These are phyloP conservation scores for Myochromella boudieri DNA, from an alignment of 768 basidiomycete genomes.

Conservation along the genomic window DNA sequence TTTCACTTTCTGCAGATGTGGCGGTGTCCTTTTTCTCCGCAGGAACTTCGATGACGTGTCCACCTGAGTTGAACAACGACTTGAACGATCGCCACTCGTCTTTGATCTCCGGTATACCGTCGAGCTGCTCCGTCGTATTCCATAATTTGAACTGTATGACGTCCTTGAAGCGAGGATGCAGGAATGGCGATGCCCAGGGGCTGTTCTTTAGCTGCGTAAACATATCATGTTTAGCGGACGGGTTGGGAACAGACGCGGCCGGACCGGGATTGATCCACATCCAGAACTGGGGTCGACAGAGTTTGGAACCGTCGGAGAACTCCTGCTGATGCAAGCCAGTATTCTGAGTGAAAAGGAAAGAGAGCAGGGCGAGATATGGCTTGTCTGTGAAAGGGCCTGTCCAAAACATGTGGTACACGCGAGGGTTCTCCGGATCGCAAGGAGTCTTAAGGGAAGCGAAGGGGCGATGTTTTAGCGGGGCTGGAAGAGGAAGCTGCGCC, in stretches of 20 bases:
- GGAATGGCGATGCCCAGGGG: slow-evolving; percentile 91
- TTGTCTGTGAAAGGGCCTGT: slow-evolving; percentile 96
- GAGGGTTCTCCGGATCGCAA: slow-evolving; percentile 77
- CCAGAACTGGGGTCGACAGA: slow-evolving; percentile 92
- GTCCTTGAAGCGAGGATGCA: slow-evolving; percentile 85
- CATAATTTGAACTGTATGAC: slow-evolving; percentile 91
- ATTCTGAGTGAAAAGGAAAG: slow-evolving; percentile 93
- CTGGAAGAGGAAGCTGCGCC: slow-evolving; percentile 45
- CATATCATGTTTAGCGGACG: slow-evolving; percentile 79
- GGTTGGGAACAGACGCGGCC: slow-evolving; percentile 81
- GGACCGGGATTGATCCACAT: slow-evolving; percentile 96
- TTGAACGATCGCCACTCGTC: slow-evolving; percentile 82
- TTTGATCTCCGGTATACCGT: slow-evolving; percentile 81
- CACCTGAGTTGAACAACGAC: slow-evolving; percentile 86
- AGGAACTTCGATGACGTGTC: slow-evolving; percentile 67
- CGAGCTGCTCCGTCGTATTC: slow-evolving; percentile 96
- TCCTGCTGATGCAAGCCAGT: slow-evolving; percentile 67
- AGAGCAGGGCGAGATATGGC: slow-evolving; percentile 89
- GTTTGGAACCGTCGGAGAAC: slow-evolving; percentile 38
- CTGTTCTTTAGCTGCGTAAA: slow-evolving; percentile 71
- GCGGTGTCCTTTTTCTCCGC: slow-evolving; percentile 33
- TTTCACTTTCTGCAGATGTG: slow-evolving; percentile 43
- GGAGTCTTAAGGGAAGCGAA: slow-evolving; percentile 40
- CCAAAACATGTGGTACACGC: slow-evolving; percentile 96
- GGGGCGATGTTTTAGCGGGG: slow-evolving; percentile 42